These are phyloP conservation scores for Globisporangium apiculatum DNA, from an alignment of 352 stramenopile species.

Conservation along the genomic window DNA sequence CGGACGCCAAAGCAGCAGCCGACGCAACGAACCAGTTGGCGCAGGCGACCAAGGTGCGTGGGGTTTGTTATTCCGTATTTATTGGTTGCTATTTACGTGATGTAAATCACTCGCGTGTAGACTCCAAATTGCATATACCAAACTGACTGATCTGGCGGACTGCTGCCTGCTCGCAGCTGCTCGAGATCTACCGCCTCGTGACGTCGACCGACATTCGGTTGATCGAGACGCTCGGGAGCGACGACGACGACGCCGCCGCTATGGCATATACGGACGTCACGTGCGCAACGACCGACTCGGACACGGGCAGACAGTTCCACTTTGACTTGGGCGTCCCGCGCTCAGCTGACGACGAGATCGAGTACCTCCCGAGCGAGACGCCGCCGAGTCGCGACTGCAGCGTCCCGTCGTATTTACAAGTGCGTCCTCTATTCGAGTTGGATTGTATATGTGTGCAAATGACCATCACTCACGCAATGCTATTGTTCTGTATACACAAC, in stretches of 20 bases:
- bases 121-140: neutral
- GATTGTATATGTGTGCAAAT: too few relatives aligned
- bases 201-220: slow-evolving; percentile 73
- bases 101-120: too few relatives aligned
- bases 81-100: neutral
- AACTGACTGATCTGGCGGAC: neutral
- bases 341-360: slow-evolving; percentile 61
- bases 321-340: slow-evolving; percentile 72
- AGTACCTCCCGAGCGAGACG: slow-evolving; percentile 69
- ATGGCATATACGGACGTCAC: slow-evolving; percentile 54
- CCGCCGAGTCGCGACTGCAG: slow-evolving; percentile 33
- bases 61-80: neutral
- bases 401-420: slow-evolving; percentile 68
- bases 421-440: slow-evolving; percentile 13
- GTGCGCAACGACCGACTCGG: slow-evolving; percentile 61
- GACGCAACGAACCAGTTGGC: slow-evolving; percentile 46
- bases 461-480: neutral
- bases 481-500: neutral
- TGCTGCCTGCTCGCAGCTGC: slow-evolving; percentile 31
- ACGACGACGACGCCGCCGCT: slow-evolving; percentile 49
- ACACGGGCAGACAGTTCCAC: slow-evolving; percentile 54
- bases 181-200: slow-evolving; percentile 72
- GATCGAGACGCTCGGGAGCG: slow-evolving; percentile 49
- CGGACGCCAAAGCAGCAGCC: too few relatives aligned
- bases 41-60: slow-evolving; percentile 65